Evolutionary conservation across 2,329 filamentous ascomycete species (phyloP).

Genomic region (Microdochium nivale): DNA sequence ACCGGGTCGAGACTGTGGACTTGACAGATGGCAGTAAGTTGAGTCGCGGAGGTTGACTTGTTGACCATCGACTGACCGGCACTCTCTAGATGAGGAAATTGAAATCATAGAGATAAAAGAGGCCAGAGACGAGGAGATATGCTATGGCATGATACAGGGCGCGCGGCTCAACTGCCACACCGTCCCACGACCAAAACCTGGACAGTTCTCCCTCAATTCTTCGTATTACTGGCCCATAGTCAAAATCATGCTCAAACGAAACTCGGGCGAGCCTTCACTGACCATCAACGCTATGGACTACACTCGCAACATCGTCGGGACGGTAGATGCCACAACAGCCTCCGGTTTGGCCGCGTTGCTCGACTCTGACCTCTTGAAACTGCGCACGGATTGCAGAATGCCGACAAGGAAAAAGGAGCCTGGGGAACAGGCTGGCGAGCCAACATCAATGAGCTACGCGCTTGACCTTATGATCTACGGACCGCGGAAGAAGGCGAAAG

Average conservation of each 20-base stretch:
- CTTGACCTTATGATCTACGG: conserved; percentile 76
- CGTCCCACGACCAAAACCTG: conserved; percentile 62
- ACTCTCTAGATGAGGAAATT: conserved; percentile 38
- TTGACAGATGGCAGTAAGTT: conserved; percentile 40
- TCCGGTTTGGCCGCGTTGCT: conserved; percentile 63
- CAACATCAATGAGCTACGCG: conserved; percentile 50
- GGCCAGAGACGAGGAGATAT: conserved; percentile 62
- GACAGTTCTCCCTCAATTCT: conserved; percentile 47
- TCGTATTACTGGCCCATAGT: conserved; percentile 61
- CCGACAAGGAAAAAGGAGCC: conserved; percentile 53
- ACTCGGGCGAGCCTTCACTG: conserved; percentile 42
- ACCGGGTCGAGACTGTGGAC: conserved; percentile 41
- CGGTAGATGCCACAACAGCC: conserved; percentile 61
- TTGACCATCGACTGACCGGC: conserved; percentile 6
- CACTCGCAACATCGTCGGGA: conserved; percentile 63
- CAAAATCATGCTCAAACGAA: conserved; percentile 60
- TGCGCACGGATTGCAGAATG: conserved; percentile 68
- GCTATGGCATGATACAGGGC: conserved; percentile 68
- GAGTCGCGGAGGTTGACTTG: neutral
- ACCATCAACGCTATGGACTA: conserved; percentile 69
- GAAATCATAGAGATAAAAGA: conserved; percentile 50
- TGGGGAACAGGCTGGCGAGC: conserved; percentile 56
- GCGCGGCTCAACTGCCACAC: conserved; percentile 57
- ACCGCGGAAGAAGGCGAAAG: conserved; percentile 53
- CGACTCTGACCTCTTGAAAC: conserved; percentile 51